Percentiles rank a stretch among this genome's conserved stretches.
Conservation (phyloP, 169 alveolate species). For the Plasmodium gallinaceum region DNA sequence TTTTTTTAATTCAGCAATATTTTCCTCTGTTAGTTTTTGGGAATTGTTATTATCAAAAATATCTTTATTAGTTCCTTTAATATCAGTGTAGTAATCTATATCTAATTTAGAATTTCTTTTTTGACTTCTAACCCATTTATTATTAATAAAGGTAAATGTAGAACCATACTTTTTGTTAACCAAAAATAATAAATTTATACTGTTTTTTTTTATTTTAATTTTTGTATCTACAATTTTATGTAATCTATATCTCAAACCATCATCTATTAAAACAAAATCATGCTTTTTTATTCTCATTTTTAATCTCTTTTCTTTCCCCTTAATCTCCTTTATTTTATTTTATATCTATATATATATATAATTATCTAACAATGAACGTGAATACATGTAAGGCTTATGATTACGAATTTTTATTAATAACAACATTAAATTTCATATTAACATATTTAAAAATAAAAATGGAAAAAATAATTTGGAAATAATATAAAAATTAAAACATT, state of each 20-base stretch:
- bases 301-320: too few relatives aligned
- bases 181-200: constrained; percentile 33
- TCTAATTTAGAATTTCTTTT: constrained; percentile 33
- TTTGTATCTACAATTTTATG: constrained; percentile 64
- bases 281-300: constrained; percentile 56
- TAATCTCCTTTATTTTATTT: too few relatives aligned
- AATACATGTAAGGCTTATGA: too few relatives aligned
- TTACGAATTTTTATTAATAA: too few relatives aligned
- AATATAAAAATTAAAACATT: background rate
- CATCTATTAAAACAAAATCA: constrained; percentile 65
- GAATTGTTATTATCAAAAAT: constrained; percentile 44
- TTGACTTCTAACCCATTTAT: constrained; percentile 57
- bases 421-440: too few relatives aligned
- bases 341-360: background rate
- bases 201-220: constrained; percentile 50
- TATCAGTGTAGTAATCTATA: constrained; percentile 31
- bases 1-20: constrained; percentile 48
- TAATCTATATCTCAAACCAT: constrained; percentile 40
- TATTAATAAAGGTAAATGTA: constrained; percentile 43
- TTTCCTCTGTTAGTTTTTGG: constrained; percentile 56
- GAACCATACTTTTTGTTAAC: constrained; percentile 73
- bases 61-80: constrained; percentile 56
- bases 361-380: background rate
- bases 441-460: background rate
- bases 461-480: background rate